Percentiles rank a stretch among this genome's conserved stretches.
Conservation (phyloP, 257 asterid species). For the Solanum chilense region DNA sequence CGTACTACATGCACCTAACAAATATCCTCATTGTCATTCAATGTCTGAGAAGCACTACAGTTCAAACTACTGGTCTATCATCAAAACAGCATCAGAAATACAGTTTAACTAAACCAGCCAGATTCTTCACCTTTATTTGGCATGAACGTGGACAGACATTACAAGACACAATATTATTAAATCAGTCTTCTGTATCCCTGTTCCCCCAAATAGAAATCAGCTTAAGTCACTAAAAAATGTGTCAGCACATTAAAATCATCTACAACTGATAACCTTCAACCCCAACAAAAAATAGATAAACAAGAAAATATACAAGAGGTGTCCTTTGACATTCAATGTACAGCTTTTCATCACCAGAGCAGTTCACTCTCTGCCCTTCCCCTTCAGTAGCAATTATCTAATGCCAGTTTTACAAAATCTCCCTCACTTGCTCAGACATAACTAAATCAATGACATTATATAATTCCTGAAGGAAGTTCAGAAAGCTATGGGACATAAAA, state of each 20-base stretch:
- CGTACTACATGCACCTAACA: constrained; percentile 82
- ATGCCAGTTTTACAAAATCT: not conserved
- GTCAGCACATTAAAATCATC: not conserved
- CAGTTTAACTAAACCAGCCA: not conserved
- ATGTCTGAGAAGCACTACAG: not conserved
- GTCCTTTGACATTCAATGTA: not conserved
- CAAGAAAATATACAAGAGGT: not conserved
- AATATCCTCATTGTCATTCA: not conserved
- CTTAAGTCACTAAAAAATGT: not conserved
- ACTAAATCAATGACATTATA: not conserved
- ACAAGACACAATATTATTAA: not conserved
- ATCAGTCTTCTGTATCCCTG: not conserved
- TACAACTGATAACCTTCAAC: not conserved
- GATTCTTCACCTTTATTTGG: not conserved
- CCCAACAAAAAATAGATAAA: not conserved
- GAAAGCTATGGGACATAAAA: not conserved
- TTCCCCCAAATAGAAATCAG: not conserved
- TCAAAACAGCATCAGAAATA: not conserved
- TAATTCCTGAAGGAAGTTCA: not conserved
- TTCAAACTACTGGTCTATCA: not conserved
- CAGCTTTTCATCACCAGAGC: not conserved
- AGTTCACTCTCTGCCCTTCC: not conserved
- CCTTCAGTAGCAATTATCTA: not conserved
- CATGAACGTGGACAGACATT: not conserved
- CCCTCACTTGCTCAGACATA: not conserved